Evolutionary conservation across 805 yeast species (phyloP), one percentile per base, ranked within the genome.

Genomic region (Groenewaldozyma salmanticensis): DNA sequence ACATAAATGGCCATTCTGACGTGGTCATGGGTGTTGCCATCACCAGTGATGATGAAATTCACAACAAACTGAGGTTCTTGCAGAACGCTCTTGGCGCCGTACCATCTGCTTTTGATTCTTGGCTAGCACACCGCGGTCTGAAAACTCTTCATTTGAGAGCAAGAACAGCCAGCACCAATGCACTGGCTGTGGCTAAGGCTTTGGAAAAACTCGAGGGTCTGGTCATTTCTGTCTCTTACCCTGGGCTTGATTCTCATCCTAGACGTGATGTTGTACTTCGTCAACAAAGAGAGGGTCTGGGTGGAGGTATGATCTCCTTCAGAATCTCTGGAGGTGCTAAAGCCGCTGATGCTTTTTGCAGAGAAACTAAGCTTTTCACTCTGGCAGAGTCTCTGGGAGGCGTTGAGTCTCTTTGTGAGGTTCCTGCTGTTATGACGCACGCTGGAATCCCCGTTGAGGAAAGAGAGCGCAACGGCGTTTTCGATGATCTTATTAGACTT

Each of bases 341-440:
- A 45, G 84, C 78, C 39, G 94, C 94, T 42, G 64, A 82, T 43
- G 69, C 68, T 51, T 82, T 85, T 71, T 74, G 88, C 45, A 75
- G 81, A 35, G 57, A 76, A 35, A 82, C 94, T 48, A 75, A 79
- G 66, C 59, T 82, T 46, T 85, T 85, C 71, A 79, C 92, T 17
- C 70, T 85, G 57, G 94, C 95, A 43, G 95, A 86, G 67, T 83
- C 94, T 17, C 72, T 85, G 47, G 95, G 95, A 51, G 95, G 95
- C 52, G 79, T 85, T 48, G 95, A 85, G 67, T 79, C 88, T 5
- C 69, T 84, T 55, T 66, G 82, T 50, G 94, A 85, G 65, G 88
- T 85, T 37, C 95, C 95, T 33, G 92, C 94, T 36, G 75, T 77
- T 43, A 84, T 84, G 95, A 84, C 95, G 53, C 95, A 84, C 55